Evolutionary conservation across 1,139 yeast species (phyloP).

Genomic region (Diutina mesorugosa): DNA sequence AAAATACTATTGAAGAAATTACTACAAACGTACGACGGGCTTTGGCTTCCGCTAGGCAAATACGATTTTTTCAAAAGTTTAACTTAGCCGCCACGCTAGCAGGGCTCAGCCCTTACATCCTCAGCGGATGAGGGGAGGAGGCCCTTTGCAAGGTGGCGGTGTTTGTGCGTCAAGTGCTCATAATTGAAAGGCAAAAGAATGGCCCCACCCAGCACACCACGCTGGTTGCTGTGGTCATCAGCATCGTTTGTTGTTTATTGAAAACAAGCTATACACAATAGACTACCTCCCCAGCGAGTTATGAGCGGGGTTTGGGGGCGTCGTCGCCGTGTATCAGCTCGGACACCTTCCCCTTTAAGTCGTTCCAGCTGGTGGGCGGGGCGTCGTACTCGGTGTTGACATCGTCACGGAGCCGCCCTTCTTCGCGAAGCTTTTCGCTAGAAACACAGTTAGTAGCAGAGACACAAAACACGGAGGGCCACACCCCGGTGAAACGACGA

Average conservation of each 20-base stretch:
- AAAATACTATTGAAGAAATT: no score
- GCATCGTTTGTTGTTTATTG: not conserved
- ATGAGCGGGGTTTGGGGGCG: not conserved
- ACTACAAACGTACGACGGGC: no score
- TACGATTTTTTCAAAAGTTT: not conserved
- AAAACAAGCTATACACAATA: no score
- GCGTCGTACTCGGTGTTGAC: constrained; percentile 34
- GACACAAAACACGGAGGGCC: not conserved
- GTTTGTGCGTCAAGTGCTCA: no score
- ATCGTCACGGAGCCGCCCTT: constrained; percentile 52
- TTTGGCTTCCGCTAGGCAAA: no score
- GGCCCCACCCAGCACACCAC: not conserved
- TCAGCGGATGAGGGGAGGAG: not conserved
- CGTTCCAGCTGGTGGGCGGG: constrained; percentile 27
- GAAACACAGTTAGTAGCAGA: constrained; percentile 4
- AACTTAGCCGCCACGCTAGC: not conserved
- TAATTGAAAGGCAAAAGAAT: no score
- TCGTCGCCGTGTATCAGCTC: constrained; percentile 6
- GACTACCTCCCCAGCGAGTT: no score
- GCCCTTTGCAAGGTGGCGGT: not conserved
- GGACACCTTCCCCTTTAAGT: constrained; percentile 17
- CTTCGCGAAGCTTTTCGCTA: constrained; percentile 56
- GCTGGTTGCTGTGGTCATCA: not conserved
- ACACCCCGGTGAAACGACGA: not conserved
- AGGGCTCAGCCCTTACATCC: not conserved